Percentiles rank a stretch among this genome's conserved stretches.
Evolutionary conservation across 1,284 basidiomycete genomes (phyloP).

Genomic region (Baeospora myosura): DNA sequence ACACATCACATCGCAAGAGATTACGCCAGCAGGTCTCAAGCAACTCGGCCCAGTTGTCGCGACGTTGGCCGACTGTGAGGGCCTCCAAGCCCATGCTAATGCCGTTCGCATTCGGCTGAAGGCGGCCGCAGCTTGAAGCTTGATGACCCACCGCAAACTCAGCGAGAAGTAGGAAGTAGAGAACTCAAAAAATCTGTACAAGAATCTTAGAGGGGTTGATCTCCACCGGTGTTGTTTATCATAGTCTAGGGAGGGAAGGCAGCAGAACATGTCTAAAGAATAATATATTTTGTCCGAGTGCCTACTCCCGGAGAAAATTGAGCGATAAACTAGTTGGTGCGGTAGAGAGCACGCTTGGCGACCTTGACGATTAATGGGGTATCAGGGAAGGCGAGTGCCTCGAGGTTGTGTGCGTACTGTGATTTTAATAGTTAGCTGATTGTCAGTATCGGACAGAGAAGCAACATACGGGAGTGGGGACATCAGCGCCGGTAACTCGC

Average conservation of each 20-base stretch:
- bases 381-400: slow-evolving; percentile 88
- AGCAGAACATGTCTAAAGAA: too few relatives aligned
- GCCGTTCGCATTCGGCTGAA: slow-evolving; percentile 68
- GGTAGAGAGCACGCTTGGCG: slow-evolving; percentile 85
- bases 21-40: slow-evolving; percentile 74
- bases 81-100: slow-evolving; percentile 90
- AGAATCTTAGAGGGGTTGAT: neutral
- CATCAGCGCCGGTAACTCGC: slow-evolving; percentile 94
- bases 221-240: neutral
- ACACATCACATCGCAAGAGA: slow-evolving; percentile 94
- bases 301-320: too few relatives aligned
- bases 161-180: too few relatives aligned
- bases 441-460: neutral
- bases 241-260: neutral
- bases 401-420: slow-evolving; percentile 86
- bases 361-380: slow-evolving; percentile 84
- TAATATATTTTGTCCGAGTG: too few relatives aligned
- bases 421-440: slow-evolving; percentile 9
- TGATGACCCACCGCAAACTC: neutral
- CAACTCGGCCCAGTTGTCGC: slow-evolving; percentile 85
- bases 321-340: slow-evolving; percentile 55
- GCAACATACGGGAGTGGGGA: slow-evolving; percentile 87
- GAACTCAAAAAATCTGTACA: neutral
- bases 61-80: slow-evolving; percentile 91
- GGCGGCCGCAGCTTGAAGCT: slow-evolving; percentile 7